Conservation (phyloP, 129 eudicot genomes). For the Tagetes erecta region DNA sequence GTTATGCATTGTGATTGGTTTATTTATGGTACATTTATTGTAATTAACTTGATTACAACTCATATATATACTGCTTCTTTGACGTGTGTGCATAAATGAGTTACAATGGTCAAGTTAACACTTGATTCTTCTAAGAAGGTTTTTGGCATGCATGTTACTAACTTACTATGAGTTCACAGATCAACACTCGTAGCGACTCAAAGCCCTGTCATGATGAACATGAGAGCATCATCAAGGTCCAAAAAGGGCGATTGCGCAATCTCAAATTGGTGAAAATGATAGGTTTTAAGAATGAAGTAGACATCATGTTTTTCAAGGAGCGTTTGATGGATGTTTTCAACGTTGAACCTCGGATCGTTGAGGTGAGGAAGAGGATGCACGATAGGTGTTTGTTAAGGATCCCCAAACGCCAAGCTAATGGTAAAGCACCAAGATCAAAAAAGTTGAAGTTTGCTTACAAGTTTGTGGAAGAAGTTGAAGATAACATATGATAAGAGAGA, state of each 20-base stretch:
- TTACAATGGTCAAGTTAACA: too few species aligned
- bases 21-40: too few species aligned
- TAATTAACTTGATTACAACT: too few species aligned
- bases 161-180: background rate
- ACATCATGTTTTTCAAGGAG: conserved; percentile 17
- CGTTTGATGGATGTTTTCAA: conserved; percentile 20
- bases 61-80: too few species aligned
- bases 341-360: conserved; percentile 21
- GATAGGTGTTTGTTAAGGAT: too few species aligned
- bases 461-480: too few species aligned
- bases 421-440: too few species aligned
- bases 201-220: conserved; percentile 4
- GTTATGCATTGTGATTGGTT: background rate
- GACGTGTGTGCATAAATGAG: too few species aligned
- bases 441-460: too few species aligned
- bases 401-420: too few species aligned
- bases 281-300: conserved; percentile 12
- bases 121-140: background rate
- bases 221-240: conserved; percentile 2
- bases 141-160: background rate
- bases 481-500: too few species aligned
- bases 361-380: too few species aligned
- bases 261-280: conserved; percentile 16
- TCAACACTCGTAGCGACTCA: conserved; percentile 9
- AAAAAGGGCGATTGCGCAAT: conserved; percentile 1